Conservation (phyloP, 139 green algal genomes). For the Astrephomene gubernaculifera region DNA sequence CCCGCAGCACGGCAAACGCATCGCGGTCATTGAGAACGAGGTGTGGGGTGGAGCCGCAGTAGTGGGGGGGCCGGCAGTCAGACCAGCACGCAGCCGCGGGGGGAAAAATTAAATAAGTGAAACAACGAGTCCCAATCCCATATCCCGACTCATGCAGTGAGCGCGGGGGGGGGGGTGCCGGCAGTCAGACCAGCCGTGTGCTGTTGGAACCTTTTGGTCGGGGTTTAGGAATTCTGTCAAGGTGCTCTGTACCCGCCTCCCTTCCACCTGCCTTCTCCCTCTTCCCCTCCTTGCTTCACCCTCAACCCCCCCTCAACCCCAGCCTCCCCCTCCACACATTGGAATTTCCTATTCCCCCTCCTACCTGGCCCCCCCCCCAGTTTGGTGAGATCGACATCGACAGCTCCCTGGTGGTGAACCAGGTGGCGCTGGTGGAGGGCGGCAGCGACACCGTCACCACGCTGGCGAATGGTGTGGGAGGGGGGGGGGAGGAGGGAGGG, state of each 20-base stretch:
- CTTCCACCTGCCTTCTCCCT: not conserved
- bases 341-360: no score
- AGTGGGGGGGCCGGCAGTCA: not conserved
- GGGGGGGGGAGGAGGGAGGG: not conserved
- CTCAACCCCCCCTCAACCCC: not conserved
- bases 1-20: conserved; percentile 85
- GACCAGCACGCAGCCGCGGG: no score
- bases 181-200: not conserved
- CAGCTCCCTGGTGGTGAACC: conserved; percentile 76
- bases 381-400: conserved; percentile 99
- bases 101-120: no score
- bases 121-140: no score
- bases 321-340: not conserved
- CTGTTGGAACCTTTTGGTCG: no score
- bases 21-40: conserved; percentile 86
- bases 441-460: conserved; percentile 87
- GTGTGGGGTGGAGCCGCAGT: not conserved
- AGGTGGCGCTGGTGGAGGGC: conserved; percentile 60
- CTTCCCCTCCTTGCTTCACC: not conserved
- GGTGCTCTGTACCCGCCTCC: not conserved
- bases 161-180: not conserved
- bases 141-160: no score
- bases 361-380: conserved; percentile 72
- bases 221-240: not conserved
- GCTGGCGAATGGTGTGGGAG: conserved; percentile 86